Conservation (phyloP, 2,329 filamentous ascomycete species). For the Diplodia intermedia region DNA sequence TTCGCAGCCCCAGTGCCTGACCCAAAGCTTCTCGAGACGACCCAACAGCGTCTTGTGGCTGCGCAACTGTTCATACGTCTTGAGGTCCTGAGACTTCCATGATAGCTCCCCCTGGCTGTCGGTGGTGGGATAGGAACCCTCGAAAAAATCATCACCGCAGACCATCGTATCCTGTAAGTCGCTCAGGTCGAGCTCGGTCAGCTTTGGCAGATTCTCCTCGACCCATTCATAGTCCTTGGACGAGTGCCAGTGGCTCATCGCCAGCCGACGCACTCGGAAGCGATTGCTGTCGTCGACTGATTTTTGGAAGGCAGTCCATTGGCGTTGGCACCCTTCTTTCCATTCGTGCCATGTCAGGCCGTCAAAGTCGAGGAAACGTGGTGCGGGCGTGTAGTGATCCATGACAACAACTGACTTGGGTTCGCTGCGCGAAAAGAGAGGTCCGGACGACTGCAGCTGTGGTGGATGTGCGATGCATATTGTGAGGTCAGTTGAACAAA, state of each 20-base stretch:
- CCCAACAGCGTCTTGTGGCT: not conserved
- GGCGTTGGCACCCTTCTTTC: constrained; percentile 22
- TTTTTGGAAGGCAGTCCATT: constrained; percentile 44
- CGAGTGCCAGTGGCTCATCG: constrained; percentile 47
- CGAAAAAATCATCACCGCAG: constrained; percentile 40
- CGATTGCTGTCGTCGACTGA: constrained; percentile 45
- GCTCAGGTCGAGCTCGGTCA: constrained; percentile 45
- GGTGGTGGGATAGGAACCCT: not conserved
- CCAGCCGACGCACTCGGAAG: constrained; percentile 44
- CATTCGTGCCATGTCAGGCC: constrained; percentile 2
- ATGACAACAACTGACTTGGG: not conserved
- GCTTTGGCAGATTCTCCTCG: constrained; percentile 45
- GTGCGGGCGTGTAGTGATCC: constrained; percentile 1
- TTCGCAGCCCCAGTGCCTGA: constrained; percentile 30
- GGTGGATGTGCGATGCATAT: not conserved
- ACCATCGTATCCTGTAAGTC: constrained; percentile 47
- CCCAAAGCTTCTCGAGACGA: constrained; percentile 26
- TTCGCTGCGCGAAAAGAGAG: not conserved
- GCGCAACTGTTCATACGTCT: not conserved
- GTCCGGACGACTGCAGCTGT: not conserved
- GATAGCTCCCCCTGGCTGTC: not conserved
- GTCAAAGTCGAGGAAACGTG: constrained; percentile 19
- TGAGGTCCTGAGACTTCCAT: not conserved
- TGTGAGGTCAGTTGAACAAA: constrained; percentile 12
- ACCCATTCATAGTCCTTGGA: constrained; percentile 49